phyloP scores from a whole-genome alignment of 192 early-diverging fungal genomes.

The Podila minutissima region DNA sequence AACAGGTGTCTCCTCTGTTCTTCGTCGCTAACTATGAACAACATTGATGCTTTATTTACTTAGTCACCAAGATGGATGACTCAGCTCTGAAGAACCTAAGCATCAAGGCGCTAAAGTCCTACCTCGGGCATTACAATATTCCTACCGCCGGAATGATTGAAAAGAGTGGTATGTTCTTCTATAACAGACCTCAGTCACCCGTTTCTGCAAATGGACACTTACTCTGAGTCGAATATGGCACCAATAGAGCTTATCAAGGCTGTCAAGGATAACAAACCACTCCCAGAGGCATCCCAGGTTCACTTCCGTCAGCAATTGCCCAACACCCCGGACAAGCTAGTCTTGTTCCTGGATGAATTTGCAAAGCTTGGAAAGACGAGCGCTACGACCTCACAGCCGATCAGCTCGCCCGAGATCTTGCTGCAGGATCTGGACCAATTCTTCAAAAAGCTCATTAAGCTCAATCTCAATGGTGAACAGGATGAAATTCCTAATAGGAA shows the following conservation, averaged over 20 bases:
- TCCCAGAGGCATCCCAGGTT: constrained; percentile 21
- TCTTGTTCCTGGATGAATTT: constrained; percentile 15
- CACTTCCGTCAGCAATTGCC: constrained; percentile 33
- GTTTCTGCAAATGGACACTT: not conserved
- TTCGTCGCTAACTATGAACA: too few relatives aligned
- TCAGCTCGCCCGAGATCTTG: not conserved
- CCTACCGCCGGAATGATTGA: constrained; percentile 18
- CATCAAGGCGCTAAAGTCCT: constrained; percentile 35
- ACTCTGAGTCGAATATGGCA: not conserved
- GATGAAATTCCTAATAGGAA: not conserved
- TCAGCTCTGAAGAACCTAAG: constrained; percentile 15
- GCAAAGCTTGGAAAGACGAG: too few relatives aligned
- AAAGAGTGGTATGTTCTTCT: constrained; percentile 16
- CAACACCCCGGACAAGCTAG: constrained; percentile 16
- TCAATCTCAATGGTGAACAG: not conserved
- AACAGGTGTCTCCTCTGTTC: not conserved
- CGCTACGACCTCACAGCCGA: too few relatives aligned
- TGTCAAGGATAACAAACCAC: constrained; percentile 20
- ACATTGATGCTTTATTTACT: too few relatives aligned
- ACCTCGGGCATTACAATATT: constrained; percentile 30
- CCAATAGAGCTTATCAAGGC: constrained; percentile 29
- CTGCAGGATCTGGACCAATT: constrained; percentile 37
- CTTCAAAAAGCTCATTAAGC: constrained; percentile 13
- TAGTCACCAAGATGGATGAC: constrained; percentile 38
- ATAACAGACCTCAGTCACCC: not conserved